Evolutionary conservation across 2,329 filamentous ascomycete genomes (phyloP).

Genomic region (Trichoderma koningii): DNA sequence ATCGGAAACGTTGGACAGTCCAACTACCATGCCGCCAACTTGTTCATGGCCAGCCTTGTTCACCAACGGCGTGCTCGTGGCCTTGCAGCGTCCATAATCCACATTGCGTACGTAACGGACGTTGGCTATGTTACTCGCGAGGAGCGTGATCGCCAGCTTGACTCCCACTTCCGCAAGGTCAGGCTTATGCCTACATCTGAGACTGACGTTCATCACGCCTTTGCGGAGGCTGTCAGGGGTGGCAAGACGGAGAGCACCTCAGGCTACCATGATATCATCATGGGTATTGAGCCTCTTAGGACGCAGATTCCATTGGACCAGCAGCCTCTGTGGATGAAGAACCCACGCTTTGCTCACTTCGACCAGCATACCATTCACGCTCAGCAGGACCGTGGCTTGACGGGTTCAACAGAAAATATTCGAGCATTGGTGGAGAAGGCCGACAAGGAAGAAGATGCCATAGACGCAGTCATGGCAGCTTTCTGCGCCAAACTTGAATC

Average conservation of each 20-base stretch:
- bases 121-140: slow-evolving; percentile 41
- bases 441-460: not conserved
- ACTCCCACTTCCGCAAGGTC: slow-evolving; percentile 28
- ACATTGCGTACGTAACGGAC: slow-evolving; percentile 37
- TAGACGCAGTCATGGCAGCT: not conserved
- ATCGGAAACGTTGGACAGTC: slow-evolving; percentile 40
- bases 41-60: not conserved
- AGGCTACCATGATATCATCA: not conserved
- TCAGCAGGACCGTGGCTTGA: not conserved
- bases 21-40: slow-evolving; percentile 43
- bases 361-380: not conserved
- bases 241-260: not conserved
- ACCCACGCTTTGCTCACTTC: not conserved
- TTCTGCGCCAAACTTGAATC: not conserved
- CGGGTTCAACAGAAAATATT: not conserved
- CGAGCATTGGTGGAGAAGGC: not conserved
- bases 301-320: too few species aligned
- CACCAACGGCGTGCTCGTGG: not conserved
- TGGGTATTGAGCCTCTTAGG: not conserved
- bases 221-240: not conserved
- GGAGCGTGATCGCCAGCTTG: slow-evolving; percentile 4
- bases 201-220: not conserved
- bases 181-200: not conserved
- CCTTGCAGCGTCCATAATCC: slow-evolving; percentile 31
- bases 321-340: not conserved